phyloP scores from a whole-genome alignment of 495 filamentous ascomycete species.

The Letharia lupina region DNA sequence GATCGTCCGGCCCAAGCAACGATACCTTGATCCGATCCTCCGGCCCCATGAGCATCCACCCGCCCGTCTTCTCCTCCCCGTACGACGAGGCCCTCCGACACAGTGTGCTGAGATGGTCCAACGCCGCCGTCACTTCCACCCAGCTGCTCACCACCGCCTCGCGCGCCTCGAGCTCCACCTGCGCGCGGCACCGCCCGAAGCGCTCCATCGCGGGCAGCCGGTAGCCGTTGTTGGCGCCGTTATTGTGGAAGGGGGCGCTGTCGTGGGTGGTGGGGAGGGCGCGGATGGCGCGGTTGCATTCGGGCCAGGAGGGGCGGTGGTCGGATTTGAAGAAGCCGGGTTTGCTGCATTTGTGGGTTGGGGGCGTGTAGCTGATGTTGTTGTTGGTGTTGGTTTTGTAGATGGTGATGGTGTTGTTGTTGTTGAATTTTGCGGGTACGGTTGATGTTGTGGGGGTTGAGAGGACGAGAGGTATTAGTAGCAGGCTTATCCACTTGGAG shows the following conservation, averaged over 20 bases:
- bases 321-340: neutral
- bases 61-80: neutral
- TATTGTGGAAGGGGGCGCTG: neutral
- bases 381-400: too few species aligned
- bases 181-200: neutral
- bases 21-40: neutral
- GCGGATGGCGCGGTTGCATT: conserved; percentile 1
- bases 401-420: neutral
- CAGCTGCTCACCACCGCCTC: neutral
- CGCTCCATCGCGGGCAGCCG: neutral
- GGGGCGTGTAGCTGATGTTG: neutral
- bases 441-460: neutral
- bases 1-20: neutral
- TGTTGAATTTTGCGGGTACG: neutral
- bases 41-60: neutral
- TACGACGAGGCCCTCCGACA: neutral
- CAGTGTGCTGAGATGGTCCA: neutral
- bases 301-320: neutral
- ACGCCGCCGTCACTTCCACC: neutral
- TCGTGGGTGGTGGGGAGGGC: neutral
- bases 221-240: neutral
- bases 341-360: neutral
- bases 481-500: neutral
- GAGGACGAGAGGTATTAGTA: neutral
- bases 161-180: neutral